phyloP scores from a whole-genome alignment of 495 filamentous ascomycete species.

The Penicillium roqueforti region DNA sequence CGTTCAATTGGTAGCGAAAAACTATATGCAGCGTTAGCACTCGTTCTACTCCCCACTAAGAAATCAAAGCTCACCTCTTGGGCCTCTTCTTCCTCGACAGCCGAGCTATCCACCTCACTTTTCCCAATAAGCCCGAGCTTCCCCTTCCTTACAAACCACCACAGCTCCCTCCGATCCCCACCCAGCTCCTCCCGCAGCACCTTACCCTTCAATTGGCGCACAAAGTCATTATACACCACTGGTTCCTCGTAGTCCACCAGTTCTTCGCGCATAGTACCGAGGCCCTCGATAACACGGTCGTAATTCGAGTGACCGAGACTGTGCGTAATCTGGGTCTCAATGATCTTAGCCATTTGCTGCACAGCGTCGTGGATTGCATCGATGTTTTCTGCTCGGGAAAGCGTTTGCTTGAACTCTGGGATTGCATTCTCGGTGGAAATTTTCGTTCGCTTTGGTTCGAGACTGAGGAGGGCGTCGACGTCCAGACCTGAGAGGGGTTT shows the following conservation, averaged over 20 bases:
- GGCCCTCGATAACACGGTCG: conserved; percentile 66
- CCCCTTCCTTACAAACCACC: conserved; percentile 64
- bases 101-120: conserved; percentile 53
- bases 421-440: conserved; percentile 80
- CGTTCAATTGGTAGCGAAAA: conserved; percentile 28
- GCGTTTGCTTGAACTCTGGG: conserved; percentile 83
- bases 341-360: conserved; percentile 68
- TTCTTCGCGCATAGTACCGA: conserved; percentile 75
- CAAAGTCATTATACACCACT: conserved; percentile 68
- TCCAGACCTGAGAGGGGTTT: conserved; percentile 92
- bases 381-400: conserved; percentile 58
- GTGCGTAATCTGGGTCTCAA: conserved; percentile 62
- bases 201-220: conserved; percentile 66
- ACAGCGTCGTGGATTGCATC: conserved; percentile 61
- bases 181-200: conserved; percentile 67
- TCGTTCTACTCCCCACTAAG: background rate
- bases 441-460: conserved; percentile 52
- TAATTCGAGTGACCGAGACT: conserved; percentile 75
- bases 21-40: conserved; percentile 22
- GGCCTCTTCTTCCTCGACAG: conserved; percentile 64
- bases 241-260: conserved; percentile 73
- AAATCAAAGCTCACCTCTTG: conserved; percentile 45
- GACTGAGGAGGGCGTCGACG: conserved; percentile 68
- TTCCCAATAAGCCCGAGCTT: conserved; percentile 72
- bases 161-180: conserved; percentile 79